Percentiles rank a stretch among this genome's conserved stretches.
phyloP scores from a whole-genome alignment of 2,329 filamentous ascomycete species.

The Trichoderma polysporum region DNA sequence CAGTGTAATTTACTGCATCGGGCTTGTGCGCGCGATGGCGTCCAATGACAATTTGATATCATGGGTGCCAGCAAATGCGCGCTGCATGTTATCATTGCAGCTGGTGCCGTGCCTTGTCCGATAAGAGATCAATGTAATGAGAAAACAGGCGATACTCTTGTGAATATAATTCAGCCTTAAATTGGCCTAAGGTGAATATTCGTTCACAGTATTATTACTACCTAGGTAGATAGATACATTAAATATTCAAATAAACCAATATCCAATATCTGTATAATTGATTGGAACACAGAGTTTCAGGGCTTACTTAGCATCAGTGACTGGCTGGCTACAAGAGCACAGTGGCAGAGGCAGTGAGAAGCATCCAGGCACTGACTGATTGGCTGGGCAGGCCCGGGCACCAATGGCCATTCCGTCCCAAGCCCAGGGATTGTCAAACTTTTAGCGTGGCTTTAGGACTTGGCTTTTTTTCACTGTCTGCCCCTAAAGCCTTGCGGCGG shows the following conservation, averaged over 20 bases:
- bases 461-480: background rate
- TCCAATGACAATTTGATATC: background rate
- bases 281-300: no score
- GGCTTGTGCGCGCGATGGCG: background rate
- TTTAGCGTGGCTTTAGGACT: constrained; percentile 7
- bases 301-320: background rate
- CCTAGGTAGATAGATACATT: no score
- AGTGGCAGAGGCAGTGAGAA: background rate
- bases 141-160: background rate
- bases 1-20: background rate
- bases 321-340: background rate
- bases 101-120: background rate
- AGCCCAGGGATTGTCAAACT: constrained; percentile 4
- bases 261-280: no score
- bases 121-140: background rate
- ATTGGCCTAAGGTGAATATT: no score
- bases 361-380: constrained; percentile 7
- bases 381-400: constrained; percentile 21
- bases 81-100: background rate
- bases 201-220: no score
- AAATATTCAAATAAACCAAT: no score
- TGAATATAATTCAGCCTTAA: no score
- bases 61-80: background rate
- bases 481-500: constrained; percentile 12
- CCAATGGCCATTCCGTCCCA: constrained; percentile 18